Conservation (phyloP, 108 stramenopile species). For the Discostella stelligeroides region DNA sequence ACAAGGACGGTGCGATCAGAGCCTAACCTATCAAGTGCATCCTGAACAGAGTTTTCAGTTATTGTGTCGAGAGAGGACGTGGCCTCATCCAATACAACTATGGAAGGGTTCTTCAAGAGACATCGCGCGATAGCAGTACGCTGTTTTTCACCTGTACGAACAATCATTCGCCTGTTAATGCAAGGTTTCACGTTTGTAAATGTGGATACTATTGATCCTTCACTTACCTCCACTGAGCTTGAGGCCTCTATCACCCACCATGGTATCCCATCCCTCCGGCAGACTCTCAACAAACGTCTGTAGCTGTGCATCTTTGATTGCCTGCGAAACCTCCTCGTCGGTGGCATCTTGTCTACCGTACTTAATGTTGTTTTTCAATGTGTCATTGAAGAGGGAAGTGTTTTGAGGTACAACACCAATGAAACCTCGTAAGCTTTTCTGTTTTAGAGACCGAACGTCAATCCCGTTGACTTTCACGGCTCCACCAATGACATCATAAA, state of each 20-base stretch:
- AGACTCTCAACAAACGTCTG: slow-evolving; percentile 78
- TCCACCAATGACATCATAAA: slow-evolving; percentile 88
- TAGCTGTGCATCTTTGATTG: slow-evolving; percentile 77
- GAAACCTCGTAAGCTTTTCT: slow-evolving; percentile 73
- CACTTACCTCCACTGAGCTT: slow-evolving; percentile 79
- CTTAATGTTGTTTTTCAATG: slow-evolving; percentile 85
- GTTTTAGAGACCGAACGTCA: slow-evolving; percentile 85
- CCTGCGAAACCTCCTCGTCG: slow-evolving; percentile 72
- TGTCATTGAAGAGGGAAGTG: slow-evolving; percentile 94
- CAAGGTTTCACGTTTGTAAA: background rate
- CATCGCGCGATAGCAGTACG: slow-evolving; percentile 85
- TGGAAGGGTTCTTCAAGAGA: slow-evolving; percentile 93
- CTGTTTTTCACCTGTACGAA: slow-evolving; percentile 72
- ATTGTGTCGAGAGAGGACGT: slow-evolving; percentile 81
- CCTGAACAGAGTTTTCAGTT: slow-evolving; percentile 91
- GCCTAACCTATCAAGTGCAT: slow-evolving; percentile 93
- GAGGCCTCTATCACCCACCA: slow-evolving; percentile 96
- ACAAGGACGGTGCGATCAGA: slow-evolving; percentile 89
- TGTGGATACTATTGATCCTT: background rate
- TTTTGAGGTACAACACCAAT: slow-evolving; percentile 97
- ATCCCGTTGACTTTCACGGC: slow-evolving; percentile 92
- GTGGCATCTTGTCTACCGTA: slow-evolving; percentile 83
- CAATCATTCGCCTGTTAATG: background rate
- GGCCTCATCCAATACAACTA: slow-evolving; percentile 72
- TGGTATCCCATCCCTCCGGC: slow-evolving; percentile 90